A percentile compares a stretch with the other conserved stretches of the same genome.
phyloP scores from a whole-genome alignment of 2,329 filamentous ascomycete genomes.

The Aspergillus chevalieri region DNA sequence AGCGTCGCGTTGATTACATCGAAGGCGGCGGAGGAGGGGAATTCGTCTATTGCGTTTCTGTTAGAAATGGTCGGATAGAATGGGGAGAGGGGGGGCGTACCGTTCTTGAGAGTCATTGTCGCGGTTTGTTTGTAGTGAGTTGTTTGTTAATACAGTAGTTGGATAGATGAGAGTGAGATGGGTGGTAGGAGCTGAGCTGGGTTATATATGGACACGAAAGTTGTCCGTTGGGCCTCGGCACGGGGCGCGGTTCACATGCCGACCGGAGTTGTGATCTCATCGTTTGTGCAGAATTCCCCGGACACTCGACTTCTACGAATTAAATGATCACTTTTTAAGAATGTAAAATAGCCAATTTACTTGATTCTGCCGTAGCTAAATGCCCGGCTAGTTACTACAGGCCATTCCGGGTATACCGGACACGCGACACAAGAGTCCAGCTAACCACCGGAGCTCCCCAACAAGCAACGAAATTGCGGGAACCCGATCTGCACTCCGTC shows the following conservation, averaged over 20 bases:
- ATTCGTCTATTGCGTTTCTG: slow-evolving; percentile 55
- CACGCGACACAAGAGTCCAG: too few relatives aligned
- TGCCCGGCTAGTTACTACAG: too few relatives aligned
- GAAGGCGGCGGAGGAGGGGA: slow-evolving; percentile 86
- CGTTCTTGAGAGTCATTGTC: slow-evolving; percentile 68
- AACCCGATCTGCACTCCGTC: background rate
- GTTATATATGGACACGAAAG: background rate
- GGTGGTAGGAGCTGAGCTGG: background rate
- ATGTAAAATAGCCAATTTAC: too few relatives aligned
- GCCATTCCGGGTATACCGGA: too few relatives aligned
- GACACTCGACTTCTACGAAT: too few relatives aligned
- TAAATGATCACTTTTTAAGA: too few relatives aligned
- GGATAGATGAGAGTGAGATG: background rate
- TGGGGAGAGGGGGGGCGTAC: slow-evolving; percentile 40
- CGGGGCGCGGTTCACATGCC: too few relatives aligned
- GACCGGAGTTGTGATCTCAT: too few relatives aligned
- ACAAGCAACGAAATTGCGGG: background rate
- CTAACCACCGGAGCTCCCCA: too few relatives aligned
- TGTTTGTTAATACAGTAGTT: background rate
- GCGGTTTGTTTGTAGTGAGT: background rate
- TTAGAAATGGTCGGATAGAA: slow-evolving; percentile 5
- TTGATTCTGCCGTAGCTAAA: too few relatives aligned
- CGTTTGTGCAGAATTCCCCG: too few relatives aligned
- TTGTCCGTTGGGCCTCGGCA: background rate
- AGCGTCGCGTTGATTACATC: slow-evolving; percentile 76